Base-by-base conservation (phyloP, 495 filamentous ascomycete species). In the Penicillium chermesinum region DNA sequence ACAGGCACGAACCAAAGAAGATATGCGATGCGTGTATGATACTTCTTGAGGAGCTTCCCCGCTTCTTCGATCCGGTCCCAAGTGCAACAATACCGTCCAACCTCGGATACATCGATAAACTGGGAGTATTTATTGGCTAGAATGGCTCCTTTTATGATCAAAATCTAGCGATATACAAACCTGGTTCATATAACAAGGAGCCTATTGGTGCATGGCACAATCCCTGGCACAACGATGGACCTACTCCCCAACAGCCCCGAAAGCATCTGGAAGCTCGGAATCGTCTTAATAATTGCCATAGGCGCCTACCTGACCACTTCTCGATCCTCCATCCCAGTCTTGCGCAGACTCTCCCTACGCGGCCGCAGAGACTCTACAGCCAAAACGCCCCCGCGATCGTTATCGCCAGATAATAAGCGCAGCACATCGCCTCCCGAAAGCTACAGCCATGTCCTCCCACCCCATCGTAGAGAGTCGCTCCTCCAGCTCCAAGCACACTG, bases 381-480 rank as follows among this genome's bases (percentile, higher is more conserved):
- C 15, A 70, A 61, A 45, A 82, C 78, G 15, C 79, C 82, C 35
- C 78, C 80, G 20, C 74, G 74, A 15, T 80, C 80, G 0, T 49
- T 81, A 21, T 82, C 81, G 1, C 80, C 78, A 5, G 69, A 71
- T 17, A 74, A 74, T 37, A 72, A 68, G 41, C 52, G 38, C 37
- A 65, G 60, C 53, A 51, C 39, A 47, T 49, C 51, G 14, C 44
- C 60, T 5, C 46, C 64, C 7, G 47, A 63, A n/a, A 65, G 61
- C 25, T 79, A 78, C 57, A 59, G 56, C 35, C 64, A 77, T 48
- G 65, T 65, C 13, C 75, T 84, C 10, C 83, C 83, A 17, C 81
- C 82, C 9, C 76, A 73, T 27, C 67, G 76, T 37, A 74, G 82
- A 50, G 66, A 72, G 38, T 63, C 65, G 2, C 70, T 86, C n/a